A percentile compares a stretch with the other conserved stretches of the same genome.
Evolutionary conservation across 2,329 filamentous ascomycete genomes (phyloP).

Genomic region (Colletotrichum gigasporum): DNA sequence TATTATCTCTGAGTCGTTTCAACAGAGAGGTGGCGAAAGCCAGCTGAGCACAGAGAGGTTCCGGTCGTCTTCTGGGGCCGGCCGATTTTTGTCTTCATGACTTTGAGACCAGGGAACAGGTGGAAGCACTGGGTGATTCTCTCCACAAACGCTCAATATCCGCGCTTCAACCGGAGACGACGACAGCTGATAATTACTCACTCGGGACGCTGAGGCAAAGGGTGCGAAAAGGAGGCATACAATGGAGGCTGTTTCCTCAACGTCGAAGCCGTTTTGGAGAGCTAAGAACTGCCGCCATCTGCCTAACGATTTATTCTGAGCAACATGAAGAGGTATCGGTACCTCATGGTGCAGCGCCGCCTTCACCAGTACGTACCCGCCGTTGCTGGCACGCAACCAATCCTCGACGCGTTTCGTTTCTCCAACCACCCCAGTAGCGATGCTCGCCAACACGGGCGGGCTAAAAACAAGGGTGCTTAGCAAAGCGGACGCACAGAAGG

Average conservation of each 20-base stretch:
- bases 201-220: too few relatives aligned
- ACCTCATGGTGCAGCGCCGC: not conserved
- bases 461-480: not conserved
- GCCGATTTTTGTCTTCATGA: too few relatives aligned
- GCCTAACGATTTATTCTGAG: too few relatives aligned
- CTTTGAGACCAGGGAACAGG: not conserved
- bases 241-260: too few relatives aligned
- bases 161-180: too few relatives aligned
- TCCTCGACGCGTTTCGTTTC: slow-evolving; percentile 16
- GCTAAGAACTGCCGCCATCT: not conserved
- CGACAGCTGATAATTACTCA: too few relatives aligned
- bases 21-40: not conserved
- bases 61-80: too few relatives aligned
- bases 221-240: too few relatives aligned
- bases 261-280: not conserved
- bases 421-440: not conserved
- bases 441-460: not conserved
- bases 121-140: too few relatives aligned
- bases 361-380: not conserved
- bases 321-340: not conserved
- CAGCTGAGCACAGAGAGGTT: too few relatives aligned
- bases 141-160: too few relatives aligned
- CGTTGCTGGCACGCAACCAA: not conserved
- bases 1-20: not conserved
- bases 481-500: not conserved